Base-by-base conservation (phyloP, 192 early-diverging fungal genomes). In the Chytriomyces hyalinus region DNA sequence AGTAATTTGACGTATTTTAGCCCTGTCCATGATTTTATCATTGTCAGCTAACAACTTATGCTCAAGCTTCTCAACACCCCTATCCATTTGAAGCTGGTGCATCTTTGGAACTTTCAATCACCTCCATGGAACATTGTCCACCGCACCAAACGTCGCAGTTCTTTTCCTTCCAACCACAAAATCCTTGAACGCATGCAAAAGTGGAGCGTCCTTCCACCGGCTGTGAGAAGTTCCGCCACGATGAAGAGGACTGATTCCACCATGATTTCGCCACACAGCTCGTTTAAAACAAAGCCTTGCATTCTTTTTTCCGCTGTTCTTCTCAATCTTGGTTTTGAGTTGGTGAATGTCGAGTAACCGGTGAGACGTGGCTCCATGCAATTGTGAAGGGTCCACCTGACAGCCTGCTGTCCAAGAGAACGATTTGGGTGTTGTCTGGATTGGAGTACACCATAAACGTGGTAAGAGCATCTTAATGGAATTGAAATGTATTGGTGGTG, bases 381-480 rank as follows among this genome's bases (percentile, higher is more conserved):
- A 44, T 20, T 62, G 70, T 61, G 44, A 51, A 73, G 49, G 70
- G 70, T 4, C 70, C 70, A 36, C 64, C 70, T 9, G 22, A 10
- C 10, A 66, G 9, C 2, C 70, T 1, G 1, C n/a, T 10, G 5
- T 73, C 70, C 26, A 73, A 44, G n/a, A 73, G n/a, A 11, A 73
- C 5, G 26, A 44, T 10, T 8, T 73, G 50, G 53, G 44, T 61
- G 15, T 64, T 9, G 2, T 61, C n/a, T 24, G 57, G 1, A 3
- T 46, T n/a, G 11, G 53, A n/a, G 60, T 73, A 73, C 13, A 62
- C 70, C 8, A 62, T 24, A 49, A 73, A 73, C 44, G 60, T 62
- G 44, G 63, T 73, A 1, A 73, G n/a, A n/a, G 60, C 50, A 36
- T 73, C 70, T 73, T 73, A 59, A 63, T 73, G 70, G n/a, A 62